Conservation (phyloP, 2,329 filamentous ascomycete genomes). For the Penicillium sp. region DNA sequence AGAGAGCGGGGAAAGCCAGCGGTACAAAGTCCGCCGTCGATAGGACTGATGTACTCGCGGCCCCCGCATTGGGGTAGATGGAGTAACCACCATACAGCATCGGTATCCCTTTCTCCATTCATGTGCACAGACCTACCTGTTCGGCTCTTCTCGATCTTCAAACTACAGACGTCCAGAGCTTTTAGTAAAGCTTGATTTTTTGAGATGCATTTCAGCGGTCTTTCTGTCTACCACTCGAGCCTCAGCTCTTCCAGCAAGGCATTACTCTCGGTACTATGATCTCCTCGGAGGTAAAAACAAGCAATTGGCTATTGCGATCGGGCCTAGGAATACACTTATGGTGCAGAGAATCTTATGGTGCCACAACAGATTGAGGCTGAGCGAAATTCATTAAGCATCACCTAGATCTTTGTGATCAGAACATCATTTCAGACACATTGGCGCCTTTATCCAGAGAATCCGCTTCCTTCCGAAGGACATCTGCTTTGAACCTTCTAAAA, state of each 20-base stretch:
- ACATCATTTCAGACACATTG: slow-evolving; percentile 29
- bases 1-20: slow-evolving; percentile 19
- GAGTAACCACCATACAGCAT: neutral
- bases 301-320: too few species aligned
- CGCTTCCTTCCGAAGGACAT: slow-evolving; percentile 63
- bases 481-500: slow-evolving; percentile 63
- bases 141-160: neutral
- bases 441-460: slow-evolving; percentile 54
- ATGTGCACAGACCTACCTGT: neutral
- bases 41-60: neutral
- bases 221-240: too few species aligned
- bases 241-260: too few species aligned
- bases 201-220: too few species aligned
- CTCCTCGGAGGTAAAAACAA: too few species aligned
- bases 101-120: neutral
- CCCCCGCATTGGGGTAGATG: slow-evolving; percentile 3
- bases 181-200: too few species aligned
- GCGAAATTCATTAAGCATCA: too few species aligned
- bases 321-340: too few species aligned
- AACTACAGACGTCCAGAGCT: too few species aligned
- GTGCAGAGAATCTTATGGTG: too few species aligned
- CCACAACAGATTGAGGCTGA: too few species aligned
- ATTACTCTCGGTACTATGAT: too few species aligned
- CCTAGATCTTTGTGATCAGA: neutral
- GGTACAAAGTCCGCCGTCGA: slow-evolving; percentile 16